Base-by-base conservation (phyloP, 2,329 filamentous ascomycete genomes). In the Dryadomyces quercus-mongolicae region DNA sequence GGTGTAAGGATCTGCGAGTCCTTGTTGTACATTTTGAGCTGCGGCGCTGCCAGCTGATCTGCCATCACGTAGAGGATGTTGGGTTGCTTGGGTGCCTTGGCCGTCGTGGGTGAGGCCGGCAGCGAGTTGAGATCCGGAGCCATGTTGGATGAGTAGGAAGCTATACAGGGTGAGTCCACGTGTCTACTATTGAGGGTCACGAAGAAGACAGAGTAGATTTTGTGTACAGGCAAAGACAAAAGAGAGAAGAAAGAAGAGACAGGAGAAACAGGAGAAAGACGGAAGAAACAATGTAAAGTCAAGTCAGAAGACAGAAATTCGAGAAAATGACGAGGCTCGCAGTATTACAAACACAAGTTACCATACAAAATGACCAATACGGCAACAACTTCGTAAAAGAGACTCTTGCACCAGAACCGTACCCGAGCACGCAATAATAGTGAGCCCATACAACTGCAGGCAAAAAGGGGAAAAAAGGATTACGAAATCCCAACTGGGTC, bases 31-130 rank as follows among this genome's bases (percentile, higher is more conserved):
- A 95, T 92, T 73, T 90, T 92, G 61, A 96, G 81, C 62, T 91
- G 79, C 18, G 91, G 91, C 31, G 91, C 91, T 18, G 91, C 87
- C 68, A 96, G 82, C 73, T 96, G 91, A 71, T 96, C 91, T 54
- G 91, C 91, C 90, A 96, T 95, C 72, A 96, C 94, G 75, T 93
- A 95, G 49, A 91, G 76, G 61, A 92, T 87, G 69, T 91, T 91
- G 57, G 86, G 86, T 66, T 77, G 53, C 61, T 74, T 74, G 56
- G 65, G 46, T 51, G 56, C 55, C 48, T 20, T 18, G 49, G 48
- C 36, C 34, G 50, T 46, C 44, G 34, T 22, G 21, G 42, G 73
- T 34, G 81, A 84, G 42, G 74, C 70, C 45, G 81, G 79, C 56
- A 89, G 74, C 7, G 84, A 84, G 73, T 88, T 86, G 64, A 88